phyloP scores from a whole-genome alignment of 2,329 filamentous ascomycete species.

The Nigrospora osmanthi region DNA sequence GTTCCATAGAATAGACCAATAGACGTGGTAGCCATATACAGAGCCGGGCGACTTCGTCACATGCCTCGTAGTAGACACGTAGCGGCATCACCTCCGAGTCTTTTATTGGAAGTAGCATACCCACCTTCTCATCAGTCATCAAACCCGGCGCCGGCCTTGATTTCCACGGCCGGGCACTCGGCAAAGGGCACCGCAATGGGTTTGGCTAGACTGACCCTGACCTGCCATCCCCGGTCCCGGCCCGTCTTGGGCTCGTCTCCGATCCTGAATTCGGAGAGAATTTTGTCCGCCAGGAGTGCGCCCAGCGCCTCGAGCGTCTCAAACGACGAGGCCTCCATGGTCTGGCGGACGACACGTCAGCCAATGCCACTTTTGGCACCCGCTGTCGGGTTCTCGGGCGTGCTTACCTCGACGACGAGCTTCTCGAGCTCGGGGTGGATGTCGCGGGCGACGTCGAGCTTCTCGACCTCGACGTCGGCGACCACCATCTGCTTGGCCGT shows the following conservation, averaged over 20 bases:
- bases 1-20: too few species aligned
- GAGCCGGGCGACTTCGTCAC: too few species aligned
- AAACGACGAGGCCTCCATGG: slow-evolving; percentile 47
- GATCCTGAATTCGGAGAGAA: slow-evolving; percentile 34
- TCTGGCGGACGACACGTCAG: slow-evolving; percentile 23
- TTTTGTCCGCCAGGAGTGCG: slow-evolving; percentile 33
- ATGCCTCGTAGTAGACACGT: too few species aligned
- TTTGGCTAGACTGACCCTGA: slow-evolving; percentile 61
- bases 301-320: slow-evolving; percentile 58
- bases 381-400: background rate
- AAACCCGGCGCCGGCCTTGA: slow-evolving; percentile 26
- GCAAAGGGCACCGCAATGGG: slow-evolving; percentile 67
- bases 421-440: slow-evolving; percentile 48
- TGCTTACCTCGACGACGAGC: slow-evolving; percentile 52
- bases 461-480: slow-evolving; percentile 54
- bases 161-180: slow-evolving; percentile 62
- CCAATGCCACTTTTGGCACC: background rate
- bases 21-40: too few species aligned
- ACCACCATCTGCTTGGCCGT: slow-evolving; percentile 58
- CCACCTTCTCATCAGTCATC: too few species aligned
- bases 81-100: too few species aligned
- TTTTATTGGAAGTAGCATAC: too few species aligned
- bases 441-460: slow-evolving; percentile 36
- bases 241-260: slow-evolving; percentile 23
- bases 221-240: slow-evolving; percentile 35